These are phyloP conservation scores for Microsporum ferrugineum DNA, from an alignment of 2,329 filamentous ascomycete species.

Conservation along the genomic window DNA sequence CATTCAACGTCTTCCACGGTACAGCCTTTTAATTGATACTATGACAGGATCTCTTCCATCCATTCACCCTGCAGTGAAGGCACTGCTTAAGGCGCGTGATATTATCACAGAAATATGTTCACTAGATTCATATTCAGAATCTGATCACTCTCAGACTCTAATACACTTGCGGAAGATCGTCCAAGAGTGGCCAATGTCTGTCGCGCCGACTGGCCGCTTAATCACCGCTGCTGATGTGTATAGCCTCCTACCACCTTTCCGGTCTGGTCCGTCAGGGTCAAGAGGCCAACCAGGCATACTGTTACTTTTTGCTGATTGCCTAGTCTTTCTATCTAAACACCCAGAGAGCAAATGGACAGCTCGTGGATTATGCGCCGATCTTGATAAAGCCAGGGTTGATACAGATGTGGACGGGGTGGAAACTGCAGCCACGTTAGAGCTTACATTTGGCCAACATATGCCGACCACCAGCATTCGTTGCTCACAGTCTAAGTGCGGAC, in stretches of 20 bases:
- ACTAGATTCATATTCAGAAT: conserved; percentile 58
- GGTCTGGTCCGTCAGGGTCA: conserved; percentile 32
- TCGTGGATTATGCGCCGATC: conserved; percentile 66
- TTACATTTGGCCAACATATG: conserved; percentile 65
- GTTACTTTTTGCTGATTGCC: conserved; percentile 70
- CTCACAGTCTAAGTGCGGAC: conserved; percentile 37
- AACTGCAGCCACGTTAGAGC: conserved; percentile 44
- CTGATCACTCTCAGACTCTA: conserved; percentile 60
- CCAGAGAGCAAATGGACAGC: conserved; percentile 53
- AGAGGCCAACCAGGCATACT: conserved; percentile 53
- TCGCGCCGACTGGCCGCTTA: conserved; percentile 64
- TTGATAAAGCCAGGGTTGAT: conserved; percentile 55
- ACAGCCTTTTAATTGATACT: conserved; percentile 92
- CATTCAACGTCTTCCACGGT: conserved; percentile 84
- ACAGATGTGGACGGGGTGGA: conserved; percentile 31
- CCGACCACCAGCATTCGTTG: conserved; percentile 59
- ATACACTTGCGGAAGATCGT: conserved; percentile 66
- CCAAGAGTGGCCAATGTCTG: conserved; percentile 61
- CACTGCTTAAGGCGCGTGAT: conserved; percentile 78
- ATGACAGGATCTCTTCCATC: conserved; percentile 78
- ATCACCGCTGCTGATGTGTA: conserved; percentile 70
- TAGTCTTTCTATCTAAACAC: conserved; percentile 66
- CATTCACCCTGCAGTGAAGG: conserved; percentile 70
- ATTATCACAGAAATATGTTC: conserved; percentile 95
- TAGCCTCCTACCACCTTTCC: conserved; percentile 64